These are phyloP conservation scores for Blepharisma japonicum DNA, from an alignment of 73 alveolate species.

Conservation along the genomic window DNA sequence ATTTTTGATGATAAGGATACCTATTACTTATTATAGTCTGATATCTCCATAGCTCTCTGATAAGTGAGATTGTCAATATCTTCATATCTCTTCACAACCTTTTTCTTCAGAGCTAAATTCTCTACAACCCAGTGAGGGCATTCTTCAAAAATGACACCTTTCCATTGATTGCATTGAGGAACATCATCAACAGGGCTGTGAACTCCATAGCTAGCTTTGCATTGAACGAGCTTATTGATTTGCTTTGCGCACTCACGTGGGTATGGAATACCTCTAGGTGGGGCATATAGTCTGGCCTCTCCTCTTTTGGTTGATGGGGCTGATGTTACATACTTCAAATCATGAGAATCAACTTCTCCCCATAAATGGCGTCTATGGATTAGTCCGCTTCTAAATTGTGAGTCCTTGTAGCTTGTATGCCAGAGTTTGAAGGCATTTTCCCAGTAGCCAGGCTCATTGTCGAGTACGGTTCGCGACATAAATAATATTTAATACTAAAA, in stretches of 20 bases:
- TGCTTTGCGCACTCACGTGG: slow-evolving; percentile 32
- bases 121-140: slow-evolving; percentile 80
- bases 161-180: slow-evolving; percentile 51
- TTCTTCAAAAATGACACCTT: slow-evolving; percentile 61
- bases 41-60: slow-evolving; percentile 71
- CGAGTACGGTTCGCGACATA: too few relatives aligned
- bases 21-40: slow-evolving; percentile 58
- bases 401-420: neutral
- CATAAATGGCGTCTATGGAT: neutral
- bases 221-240: neutral
- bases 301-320: neutral
- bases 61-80: slow-evolving; percentile 69
- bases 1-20: too few relatives aligned
- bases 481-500: too few relatives aligned
- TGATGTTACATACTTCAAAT: neutral
- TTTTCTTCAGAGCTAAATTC: slow-evolving; percentile 61
- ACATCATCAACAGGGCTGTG: neutral
- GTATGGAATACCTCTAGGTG: neutral
- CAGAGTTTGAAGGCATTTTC: slow-evolving; percentile 1
- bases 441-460: neutral
- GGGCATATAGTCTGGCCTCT: neutral
- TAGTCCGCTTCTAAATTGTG: neutral
- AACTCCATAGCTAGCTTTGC: slow-evolving; percentile 22
- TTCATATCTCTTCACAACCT: slow-evolving; percentile 62
- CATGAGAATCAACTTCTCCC: slow-evolving; percentile 10